Conservation (phyloP, 2,329 filamentous ascomycete genomes). For the Fusarium bulbicola region DNA sequence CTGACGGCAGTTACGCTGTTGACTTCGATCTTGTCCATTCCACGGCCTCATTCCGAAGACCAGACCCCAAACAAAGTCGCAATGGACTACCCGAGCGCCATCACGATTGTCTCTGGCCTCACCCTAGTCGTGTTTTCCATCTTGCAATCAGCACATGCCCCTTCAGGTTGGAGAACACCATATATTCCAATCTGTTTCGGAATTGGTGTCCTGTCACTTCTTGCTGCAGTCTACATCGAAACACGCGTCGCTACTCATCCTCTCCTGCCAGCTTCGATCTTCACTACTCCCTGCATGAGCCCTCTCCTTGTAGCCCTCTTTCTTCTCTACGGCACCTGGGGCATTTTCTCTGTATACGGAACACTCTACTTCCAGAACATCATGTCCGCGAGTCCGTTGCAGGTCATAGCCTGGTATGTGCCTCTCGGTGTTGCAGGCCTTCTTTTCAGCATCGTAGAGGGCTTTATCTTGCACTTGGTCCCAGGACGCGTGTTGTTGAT, state of each 20-base stretch:
- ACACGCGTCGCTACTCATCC: background rate
- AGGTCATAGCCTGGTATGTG: background rate
- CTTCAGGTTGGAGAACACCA: background rate
- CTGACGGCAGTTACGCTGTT: background rate
- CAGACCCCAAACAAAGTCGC: background rate
- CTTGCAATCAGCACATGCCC: background rate
- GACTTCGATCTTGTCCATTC: background rate
- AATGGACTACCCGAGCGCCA: background rate
- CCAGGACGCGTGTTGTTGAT: background rate
- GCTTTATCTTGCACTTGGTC: background rate
- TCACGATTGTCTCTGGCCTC: background rate
- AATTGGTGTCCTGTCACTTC: background rate
- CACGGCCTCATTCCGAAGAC: rapidly evolving
- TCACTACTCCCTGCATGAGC: background rate
- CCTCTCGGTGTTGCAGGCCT: background rate
- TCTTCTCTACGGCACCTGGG: background rate
- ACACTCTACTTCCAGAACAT: background rate
- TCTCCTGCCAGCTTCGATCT: background rate
- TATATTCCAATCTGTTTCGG: background rate
- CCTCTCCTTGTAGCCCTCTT: background rate
- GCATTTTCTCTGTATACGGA: background rate
- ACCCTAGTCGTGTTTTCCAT: background rate
- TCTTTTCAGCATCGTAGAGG: background rate
- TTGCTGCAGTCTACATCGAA: background rate
- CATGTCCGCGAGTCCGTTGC: background rate